Evolutionary conservation across 257 asterid genomes (phyloP), one percentile per base, ranked within the genome.

Genomic region (Nicotiana otophora): DNA sequence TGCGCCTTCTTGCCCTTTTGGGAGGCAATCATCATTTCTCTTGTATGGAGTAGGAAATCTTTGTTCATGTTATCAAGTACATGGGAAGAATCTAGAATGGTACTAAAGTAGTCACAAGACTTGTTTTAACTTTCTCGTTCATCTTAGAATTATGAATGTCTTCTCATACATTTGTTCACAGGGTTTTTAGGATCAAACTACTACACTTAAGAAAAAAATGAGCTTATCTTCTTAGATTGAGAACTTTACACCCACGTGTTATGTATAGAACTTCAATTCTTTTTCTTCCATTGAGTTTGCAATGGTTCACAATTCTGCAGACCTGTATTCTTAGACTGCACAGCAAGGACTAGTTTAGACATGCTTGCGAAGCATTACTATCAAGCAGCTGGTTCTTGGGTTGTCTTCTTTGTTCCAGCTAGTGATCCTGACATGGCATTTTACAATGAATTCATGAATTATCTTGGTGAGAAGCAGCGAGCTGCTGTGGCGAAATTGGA

Each of bases 401-500:
- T 89, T 14, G 96, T 95, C 82, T 95, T 95, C 87, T 92, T 95
- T 55, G 97, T 92, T 82, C 98, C 99, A 20, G 97, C 97, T 11
- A 88, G 88, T 54, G 99, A 95, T 86, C 91, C 93, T 28, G 97
- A 95, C 85, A 95, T 95, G 66, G 83, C 92, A 65, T 92, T 87
- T 83, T 95, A 94, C 89, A 95, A 94, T 4, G 99, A 95, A 83
- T 95, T 95, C 92, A 89, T 91, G 97, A 87, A 86, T 85, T 95
- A 92, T 88, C 97, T 95, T 1, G 97, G 89, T 53, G 99, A 95
- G 87, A 92, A 89, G 84, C 93, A 95, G 85, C 91, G 98, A 16
- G 99, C 97, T 61, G 99, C 98, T 23, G 98, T 95, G 14, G 97
- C 95, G 53, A 94, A 92, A 90, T 84, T 95, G 87, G 99, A 95